Percentiles rank a stretch among this genome's conserved stretches.
Evolutionary conservation across 306 rosid species (phyloP).

Genomic region (Citrullus mucosospermus): DNA sequence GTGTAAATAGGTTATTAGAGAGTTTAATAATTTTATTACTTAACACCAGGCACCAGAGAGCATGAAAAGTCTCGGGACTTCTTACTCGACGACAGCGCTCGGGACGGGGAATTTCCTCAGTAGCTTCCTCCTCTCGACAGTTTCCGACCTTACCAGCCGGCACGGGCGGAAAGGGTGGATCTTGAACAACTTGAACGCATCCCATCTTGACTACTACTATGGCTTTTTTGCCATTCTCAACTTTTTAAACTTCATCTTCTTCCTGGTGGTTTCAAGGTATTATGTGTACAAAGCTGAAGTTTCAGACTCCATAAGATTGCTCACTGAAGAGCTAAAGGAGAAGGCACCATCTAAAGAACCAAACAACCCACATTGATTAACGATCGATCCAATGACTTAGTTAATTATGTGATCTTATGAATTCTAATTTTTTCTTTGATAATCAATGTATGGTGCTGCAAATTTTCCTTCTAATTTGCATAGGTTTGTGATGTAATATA

Average conservation of each 20-base stretch:
- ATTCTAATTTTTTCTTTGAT: not conserved
- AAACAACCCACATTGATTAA: not conserved
- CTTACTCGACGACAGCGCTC: slow-evolving; percentile 8
- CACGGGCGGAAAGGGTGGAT: slow-evolving; percentile 2
- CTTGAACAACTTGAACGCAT: slow-evolving; percentile 1
- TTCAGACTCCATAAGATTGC: slow-evolving; percentile 1
- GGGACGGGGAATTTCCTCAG: slow-evolving; percentile 14
- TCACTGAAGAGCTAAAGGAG: not conserved
- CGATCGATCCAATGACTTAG: not conserved
- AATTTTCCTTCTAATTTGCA: not conserved
- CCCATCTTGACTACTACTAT: slow-evolving; percentile 6
- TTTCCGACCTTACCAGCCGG: not conserved
- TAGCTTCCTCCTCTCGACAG: slow-evolving; percentile 4
- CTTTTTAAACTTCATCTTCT: slow-evolving; percentile 3
- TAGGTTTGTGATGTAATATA: not conserved
- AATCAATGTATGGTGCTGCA: not conserved
- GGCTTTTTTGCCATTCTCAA: not conserved
- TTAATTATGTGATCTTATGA: not conserved
- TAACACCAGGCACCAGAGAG: slow-evolving; percentile 11
- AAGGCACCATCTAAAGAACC: slow-evolving; percentile 14
- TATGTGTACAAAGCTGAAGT: not conserved
- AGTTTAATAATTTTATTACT: not conserved
- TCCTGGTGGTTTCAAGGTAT: not conserved
- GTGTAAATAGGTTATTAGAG: too few relatives aligned
- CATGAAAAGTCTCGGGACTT: slow-evolving; percentile 13